These are phyloP conservation scores for Wickerhamomyces ciferrii DNA, from an alignment of 805 yeast genomes.

Conservation along the genomic window DNA sequence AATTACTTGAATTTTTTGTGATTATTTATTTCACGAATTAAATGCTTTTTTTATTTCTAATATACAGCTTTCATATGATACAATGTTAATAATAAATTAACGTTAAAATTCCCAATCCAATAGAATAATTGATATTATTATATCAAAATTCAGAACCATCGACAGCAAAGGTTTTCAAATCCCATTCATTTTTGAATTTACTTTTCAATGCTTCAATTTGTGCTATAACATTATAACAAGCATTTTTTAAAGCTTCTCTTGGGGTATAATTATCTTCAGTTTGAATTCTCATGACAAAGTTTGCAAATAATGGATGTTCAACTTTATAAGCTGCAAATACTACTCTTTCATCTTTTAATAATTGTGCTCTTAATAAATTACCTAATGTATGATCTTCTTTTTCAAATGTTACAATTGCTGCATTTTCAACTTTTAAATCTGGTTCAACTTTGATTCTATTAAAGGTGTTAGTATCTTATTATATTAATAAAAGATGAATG, in stretches of 20 bases:
- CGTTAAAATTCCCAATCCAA: no score
- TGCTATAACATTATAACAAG: conserved; percentile 77
- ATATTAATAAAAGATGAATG: no score
- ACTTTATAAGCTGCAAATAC: conserved; percentile 95
- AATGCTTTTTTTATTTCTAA: background rate
- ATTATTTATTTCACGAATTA: background rate
- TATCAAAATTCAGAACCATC: conserved; percentile 33
- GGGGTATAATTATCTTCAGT: conserved; percentile 95
- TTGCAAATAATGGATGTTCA: conserved; percentile 96
- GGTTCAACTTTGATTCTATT: conserved; percentile 76
- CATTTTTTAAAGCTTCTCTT: conserved; percentile 81
- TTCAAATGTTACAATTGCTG: conserved; percentile 88
- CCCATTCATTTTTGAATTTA: conserved; percentile 90
- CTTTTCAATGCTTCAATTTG: conserved; percentile 71
- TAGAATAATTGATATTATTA: no score
- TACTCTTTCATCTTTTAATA: conserved; percentile 83
- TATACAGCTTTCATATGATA: background rate
- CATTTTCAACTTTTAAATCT: conserved; percentile 92
- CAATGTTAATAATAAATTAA: background rate
- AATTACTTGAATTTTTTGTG: no score
- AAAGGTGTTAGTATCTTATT: conserved; percentile 5
- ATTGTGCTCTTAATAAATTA: conserved; percentile 80
- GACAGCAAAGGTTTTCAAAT: conserved; percentile 68
- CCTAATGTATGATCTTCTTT: conserved; percentile 98
- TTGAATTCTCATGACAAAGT: conserved; percentile 89